A percentile compares a stretch with the other conserved stretches of the same genome.
Conservation (phyloP, 495 filamentous ascomycete species). For the Xylaria curta region DNA sequence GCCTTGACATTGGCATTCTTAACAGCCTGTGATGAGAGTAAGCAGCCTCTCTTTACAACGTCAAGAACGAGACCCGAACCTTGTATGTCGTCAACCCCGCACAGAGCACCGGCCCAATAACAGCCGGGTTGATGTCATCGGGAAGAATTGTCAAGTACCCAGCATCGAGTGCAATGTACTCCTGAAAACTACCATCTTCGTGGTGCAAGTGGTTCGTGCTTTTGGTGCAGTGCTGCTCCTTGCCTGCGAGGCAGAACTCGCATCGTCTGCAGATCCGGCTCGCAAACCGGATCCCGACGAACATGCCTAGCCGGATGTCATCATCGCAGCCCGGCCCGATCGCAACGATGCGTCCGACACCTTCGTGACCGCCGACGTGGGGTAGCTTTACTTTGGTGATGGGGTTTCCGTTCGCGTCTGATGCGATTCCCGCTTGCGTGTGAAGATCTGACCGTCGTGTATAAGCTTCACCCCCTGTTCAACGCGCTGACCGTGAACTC, state of each 20-base stretch:
- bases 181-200: constrained; percentile 56
- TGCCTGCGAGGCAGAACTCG: constrained; percentile 55
- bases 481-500: not conserved
- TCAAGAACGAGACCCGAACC: constrained; percentile 16
- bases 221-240: constrained; percentile 53
- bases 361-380: constrained; percentile 59
- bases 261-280: constrained; percentile 56
- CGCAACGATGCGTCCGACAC: constrained; percentile 51
- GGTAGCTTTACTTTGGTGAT: constrained; percentile 57
- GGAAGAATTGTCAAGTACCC: constrained; percentile 54
- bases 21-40: constrained; percentile 41
- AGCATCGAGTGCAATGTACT: constrained; percentile 56
- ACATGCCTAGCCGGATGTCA: constrained; percentile 46
- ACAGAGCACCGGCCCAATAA: constrained; percentile 55
- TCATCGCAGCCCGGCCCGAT: constrained; percentile 45
- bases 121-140: constrained; percentile 52
- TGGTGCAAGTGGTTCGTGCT: constrained; percentile 58
- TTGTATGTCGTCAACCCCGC: constrained; percentile 47
- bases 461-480: not conserved
- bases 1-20: constrained; percentile 48
- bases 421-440: constrained; percentile 54
- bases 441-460: constrained; percentile 47
- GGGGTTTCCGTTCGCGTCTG: constrained; percentile 50
- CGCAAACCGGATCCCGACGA: constrained; percentile 56
- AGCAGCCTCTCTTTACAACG: not conserved